Evolutionary conservation across 2,329 filamentous ascomycete species (phyloP), one percentile per base, ranked within the genome.

Genomic region (Colletotrichum tropicale): DNA sequence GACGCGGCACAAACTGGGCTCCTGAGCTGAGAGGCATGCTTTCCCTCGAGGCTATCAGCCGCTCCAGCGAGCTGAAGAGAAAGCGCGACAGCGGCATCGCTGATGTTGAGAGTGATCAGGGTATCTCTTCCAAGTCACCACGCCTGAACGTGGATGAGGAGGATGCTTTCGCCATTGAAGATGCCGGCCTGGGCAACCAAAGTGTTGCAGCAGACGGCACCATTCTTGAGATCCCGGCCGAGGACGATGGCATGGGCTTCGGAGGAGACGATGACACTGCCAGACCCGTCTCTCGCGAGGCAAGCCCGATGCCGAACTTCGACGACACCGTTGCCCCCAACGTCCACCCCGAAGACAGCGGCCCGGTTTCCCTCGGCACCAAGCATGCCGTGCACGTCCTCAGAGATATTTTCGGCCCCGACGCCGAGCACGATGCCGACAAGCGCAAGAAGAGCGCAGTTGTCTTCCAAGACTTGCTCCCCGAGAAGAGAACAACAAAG

Each of bases 321-420:
- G 95, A 98, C 80, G 94, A 96, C 58, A 96, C 95, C 0, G 93
- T 92, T 3, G 91, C 91, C 28, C 94, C 95, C 13, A 85, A 95
- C 5, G 91, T 96, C 6, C 94, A 97, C 81, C 95, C 96, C 13
- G 92, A 93, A 34, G 96, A 98, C 78, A 95, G 92, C 77, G 96
- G 96, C 0, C 94, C 95, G 0, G 94, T 98, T 10, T 98, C 96
- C 0, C 86, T 98, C 21, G 96, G 95, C 76, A 99, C 97, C 13
- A 97, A 98, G 85, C 96, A 98, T 81, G 97, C 97, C 38, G 98
- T 99, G 24, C 96, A 99, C 84, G 91, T 98, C 69, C 91, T 99
- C 10, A 94, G 97, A 70, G 96, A 98, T 74, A 91, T 94, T 30
- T 98, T 99, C 78, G 95, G 96, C 28, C 84, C 91, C 21, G 92